Conservation (phyloP, 2,329 filamentous ascomycete species). For the Penicillium sp. region DNA sequence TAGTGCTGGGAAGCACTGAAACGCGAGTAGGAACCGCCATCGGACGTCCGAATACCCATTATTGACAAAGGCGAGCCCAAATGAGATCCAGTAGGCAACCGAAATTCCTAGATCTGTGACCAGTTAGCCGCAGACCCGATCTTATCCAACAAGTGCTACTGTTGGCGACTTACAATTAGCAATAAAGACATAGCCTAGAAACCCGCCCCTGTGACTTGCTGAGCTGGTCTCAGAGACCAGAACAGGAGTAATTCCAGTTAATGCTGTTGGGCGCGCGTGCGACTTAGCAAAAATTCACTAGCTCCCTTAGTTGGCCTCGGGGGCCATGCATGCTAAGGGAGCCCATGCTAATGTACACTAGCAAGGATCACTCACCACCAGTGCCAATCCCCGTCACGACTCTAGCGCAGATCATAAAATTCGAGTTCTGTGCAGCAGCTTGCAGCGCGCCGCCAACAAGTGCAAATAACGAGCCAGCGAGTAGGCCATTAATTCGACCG, state of each 20-base stretch:
- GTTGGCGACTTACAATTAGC: constrained; percentile 50
- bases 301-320: not conserved
- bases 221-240: constrained; percentile 57
- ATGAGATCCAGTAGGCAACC: constrained; percentile 46
- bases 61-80: constrained; percentile 44
- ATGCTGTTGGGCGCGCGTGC: constrained; percentile 26
- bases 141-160: not conserved
- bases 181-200: constrained; percentile 58
- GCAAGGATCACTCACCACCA: constrained; percentile 44
- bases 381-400: constrained; percentile 61
- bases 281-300: not conserved
- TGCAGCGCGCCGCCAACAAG: constrained; percentile 59
- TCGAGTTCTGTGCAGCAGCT: constrained; percentile 51
- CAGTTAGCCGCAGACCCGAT: constrained; percentile 12
- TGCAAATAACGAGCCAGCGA: constrained; percentile 56
- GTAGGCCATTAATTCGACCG: constrained; percentile 60
- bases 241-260: constrained; percentile 59
- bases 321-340: not conserved
- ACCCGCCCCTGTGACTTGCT: constrained; percentile 55
- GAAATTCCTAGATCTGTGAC: constrained; percentile 54
- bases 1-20: constrained; percentile 43
- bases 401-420: constrained; percentile 58
- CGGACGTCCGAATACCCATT: constrained; percentile 42
- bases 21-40: constrained; percentile 45
- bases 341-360: constrained; percentile 21